Base-by-base conservation (phyloP, 2,329 filamentous ascomycete genomes). In the Sphaerulina vaccinii region DNA sequence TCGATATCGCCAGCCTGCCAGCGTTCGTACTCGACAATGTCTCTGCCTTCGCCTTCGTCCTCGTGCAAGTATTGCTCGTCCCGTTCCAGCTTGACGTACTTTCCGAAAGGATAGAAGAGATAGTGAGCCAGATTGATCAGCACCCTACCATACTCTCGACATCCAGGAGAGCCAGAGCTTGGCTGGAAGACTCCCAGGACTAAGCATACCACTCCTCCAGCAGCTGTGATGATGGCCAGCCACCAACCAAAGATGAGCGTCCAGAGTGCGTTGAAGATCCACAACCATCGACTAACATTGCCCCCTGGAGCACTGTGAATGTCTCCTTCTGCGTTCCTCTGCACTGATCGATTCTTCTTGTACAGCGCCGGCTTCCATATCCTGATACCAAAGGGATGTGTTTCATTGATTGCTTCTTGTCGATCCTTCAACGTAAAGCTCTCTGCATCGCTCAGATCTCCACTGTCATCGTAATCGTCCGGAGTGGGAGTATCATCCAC, bases 321-420 rank as follows among this genome's bases (percentile, higher is more conserved):
- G 70, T 99, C 93, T 11, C 88, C 91, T 73, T 97, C 92, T 5
- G 93, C 93, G 40, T 86, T 95, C 71, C 95, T 93, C 70, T 97
- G 90, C 32, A 99, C 95, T 1, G 93, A 99, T 51, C 93, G 85
- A 63, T 87, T 86, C 72, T 99, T 99, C 74, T 99, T 99, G 80
- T 99, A 99, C 57, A 99, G 72, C 1, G 93, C 95, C 37, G 93
- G 93, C 71, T 99, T 99, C 93, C 93, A 99, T 58, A 99, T 89
- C 69, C 95, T 85, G 68, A 99, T 97, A 77, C 93, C 93, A 65
- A 99, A 99, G 0, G 93, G 93, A 77, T 99, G 93, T 0, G 93
- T 99, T 70, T 96, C 87, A 73, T 99, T 99, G 77, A 99, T 99
- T 59, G 93, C 93, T 69, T 96, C 85, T 72, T 99, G 93, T 50